Percentiles rank a stretch among this genome's conserved stretches.
Evolutionary conservation across 768 basidiomycete genomes (phyloP).

Genomic region (Rhizopogon vulgaris): DNA sequence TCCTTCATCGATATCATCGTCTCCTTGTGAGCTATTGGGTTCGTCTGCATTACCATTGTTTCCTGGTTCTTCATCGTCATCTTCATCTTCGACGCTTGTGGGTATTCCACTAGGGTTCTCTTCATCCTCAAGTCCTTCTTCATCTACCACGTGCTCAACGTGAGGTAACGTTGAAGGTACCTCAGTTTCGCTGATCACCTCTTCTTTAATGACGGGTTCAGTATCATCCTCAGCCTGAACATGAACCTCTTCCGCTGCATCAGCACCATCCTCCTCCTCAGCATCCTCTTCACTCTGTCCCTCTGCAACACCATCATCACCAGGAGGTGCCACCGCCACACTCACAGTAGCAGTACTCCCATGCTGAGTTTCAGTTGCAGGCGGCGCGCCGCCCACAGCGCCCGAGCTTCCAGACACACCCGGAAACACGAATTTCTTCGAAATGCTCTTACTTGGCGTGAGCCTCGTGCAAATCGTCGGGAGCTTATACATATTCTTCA

Average conservation of each 20-base stretch:
- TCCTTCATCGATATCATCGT: slow-evolving; percentile 6
- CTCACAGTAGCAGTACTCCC: too few relatives aligned
- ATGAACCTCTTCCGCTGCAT: not conserved
- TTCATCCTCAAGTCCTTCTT: not conserved
- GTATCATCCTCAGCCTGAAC: not conserved
- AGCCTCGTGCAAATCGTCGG: slow-evolving; percentile 40
- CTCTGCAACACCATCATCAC: not conserved
- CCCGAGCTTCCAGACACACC: slow-evolving; percentile 1
- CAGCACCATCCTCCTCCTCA: not conserved
- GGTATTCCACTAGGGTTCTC: not conserved
- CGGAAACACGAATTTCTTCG: slow-evolving; percentile 51
- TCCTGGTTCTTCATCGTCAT: slow-evolving; percentile 1
- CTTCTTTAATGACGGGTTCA: not conserved
- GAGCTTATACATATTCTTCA: slow-evolving; percentile 17
- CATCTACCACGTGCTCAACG: too few relatives aligned
- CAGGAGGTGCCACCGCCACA: too few relatives aligned
- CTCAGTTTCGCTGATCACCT: not conserved
- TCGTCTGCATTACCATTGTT: not conserved
- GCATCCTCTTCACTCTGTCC: not conserved
- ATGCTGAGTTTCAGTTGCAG: not conserved
- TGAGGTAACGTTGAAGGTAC: not conserved
- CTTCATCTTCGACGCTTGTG: not conserved
- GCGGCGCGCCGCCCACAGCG: not conserved
- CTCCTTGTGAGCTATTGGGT: not conserved
- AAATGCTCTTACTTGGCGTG: slow-evolving; percentile 39